These are phyloP conservation scores for Sambucus nigra DNA, from an alignment of 129 eudicot species.

Conservation along the genomic window DNA sequence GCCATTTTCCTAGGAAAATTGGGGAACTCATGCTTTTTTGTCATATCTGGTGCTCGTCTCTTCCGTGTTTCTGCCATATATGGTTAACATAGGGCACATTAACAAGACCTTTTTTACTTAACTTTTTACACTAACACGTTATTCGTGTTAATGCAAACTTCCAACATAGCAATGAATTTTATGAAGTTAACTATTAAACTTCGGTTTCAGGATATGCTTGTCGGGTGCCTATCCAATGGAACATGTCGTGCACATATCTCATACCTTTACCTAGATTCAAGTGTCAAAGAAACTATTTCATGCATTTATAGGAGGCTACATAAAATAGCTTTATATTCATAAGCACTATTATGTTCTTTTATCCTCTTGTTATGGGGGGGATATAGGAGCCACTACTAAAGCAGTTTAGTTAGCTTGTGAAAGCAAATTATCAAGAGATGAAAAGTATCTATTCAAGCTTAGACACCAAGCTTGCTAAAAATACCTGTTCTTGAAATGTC, in stretches of 20 bases:
- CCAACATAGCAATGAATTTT: too few relatives aligned
- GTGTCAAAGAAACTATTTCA: not conserved
- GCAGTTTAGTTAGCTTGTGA: not conserved
- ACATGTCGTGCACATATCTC: not conserved
- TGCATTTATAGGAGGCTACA: not conserved
- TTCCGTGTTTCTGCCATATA: too few relatives aligned
- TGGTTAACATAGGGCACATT: too few relatives aligned
- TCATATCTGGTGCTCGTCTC: too few relatives aligned
- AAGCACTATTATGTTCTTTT: not conserved
- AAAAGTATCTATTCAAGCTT: not conserved
- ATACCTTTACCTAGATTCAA: not conserved
- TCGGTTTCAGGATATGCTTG: too few relatives aligned
- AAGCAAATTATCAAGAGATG: not conserved
- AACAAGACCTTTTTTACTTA: too few relatives aligned
- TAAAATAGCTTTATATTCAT: not conserved
- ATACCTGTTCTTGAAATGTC: conserved; percentile 84
- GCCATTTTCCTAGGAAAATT: too few relatives aligned
- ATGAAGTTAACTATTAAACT: too few relatives aligned
- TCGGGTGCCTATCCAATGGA: too few relatives aligned
- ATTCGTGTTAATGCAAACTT: too few relatives aligned
- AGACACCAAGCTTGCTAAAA: conserved; percentile 4
- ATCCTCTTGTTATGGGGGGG: not conserved
- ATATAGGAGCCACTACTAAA: not conserved
- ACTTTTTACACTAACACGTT: too few relatives aligned
- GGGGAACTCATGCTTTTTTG: too few relatives aligned